Base-by-base conservation (phyloP, 805 yeast species). In the Candida andamanensis region DNA sequence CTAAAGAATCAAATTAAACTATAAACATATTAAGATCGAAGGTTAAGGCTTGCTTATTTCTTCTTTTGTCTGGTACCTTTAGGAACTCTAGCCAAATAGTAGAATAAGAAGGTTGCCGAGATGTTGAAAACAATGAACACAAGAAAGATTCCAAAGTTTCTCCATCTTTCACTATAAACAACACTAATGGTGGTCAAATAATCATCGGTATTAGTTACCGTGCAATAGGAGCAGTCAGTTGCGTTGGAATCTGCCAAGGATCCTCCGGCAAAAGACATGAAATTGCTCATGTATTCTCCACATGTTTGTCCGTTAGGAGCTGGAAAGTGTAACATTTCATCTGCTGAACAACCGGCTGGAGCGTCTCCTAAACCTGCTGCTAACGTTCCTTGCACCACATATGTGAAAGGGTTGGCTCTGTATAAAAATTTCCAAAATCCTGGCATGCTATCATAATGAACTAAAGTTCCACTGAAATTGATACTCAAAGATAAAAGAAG, bases 51-150 rank as follows among this genome's bases (percentile, higher is more conserved):
- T n/a, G n/a, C n/a, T n/a, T n/a, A 19, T 19, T 40, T 32, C 50
- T 58, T 60, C 52, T 55, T 58, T 42, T 57, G 50, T 49, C 66
- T 56, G 41, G 42, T 52, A 40, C 69, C 73, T 70, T 80, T 80
- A 34, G 92, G 92, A 39, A 82, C 90, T 68, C 92, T 74, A 8
- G 78, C 74, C 17, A 75, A 50, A 80, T 82, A 78, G 67, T 80
- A 70, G 41, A 67, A 46, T 38, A 51, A 36, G 6, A 58, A 39
- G n/a, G 67, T 50, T 3, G 51, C 34, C n/a, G 59, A 21, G 26
- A 62, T 49, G 39, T 65, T 63, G 35, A 63, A 41, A 11, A 45
- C 58, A 35, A 59, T 55, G 41, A 56, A 65, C 4, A 49, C 42
- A 36, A 60, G 35, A 54, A 72, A 60, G 42, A 78, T 65, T 45